phyloP scores from a whole-genome alignment of 1,139 yeast genomes.

The Suhomyces terraborum region DNA sequence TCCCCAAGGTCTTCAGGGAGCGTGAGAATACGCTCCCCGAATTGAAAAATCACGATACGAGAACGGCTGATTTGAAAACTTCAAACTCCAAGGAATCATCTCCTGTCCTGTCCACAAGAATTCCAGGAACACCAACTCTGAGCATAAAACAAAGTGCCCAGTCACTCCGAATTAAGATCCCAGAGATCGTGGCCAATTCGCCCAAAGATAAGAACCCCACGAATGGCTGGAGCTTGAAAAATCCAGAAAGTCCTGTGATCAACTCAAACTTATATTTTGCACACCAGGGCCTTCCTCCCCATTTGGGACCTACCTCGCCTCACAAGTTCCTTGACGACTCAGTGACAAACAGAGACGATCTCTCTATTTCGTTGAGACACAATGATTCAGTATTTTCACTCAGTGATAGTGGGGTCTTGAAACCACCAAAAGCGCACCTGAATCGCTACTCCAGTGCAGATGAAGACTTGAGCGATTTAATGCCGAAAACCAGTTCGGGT shows the following conservation, averaged over 20 bases:
- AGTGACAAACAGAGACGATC: slow-evolving; percentile 21
- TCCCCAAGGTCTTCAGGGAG: background rate
- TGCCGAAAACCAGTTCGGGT: slow-evolving; percentile 2
- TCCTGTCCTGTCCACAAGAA: background rate
- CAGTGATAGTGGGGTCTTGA: slow-evolving; percentile 21
- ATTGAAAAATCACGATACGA: background rate
- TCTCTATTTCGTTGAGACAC: slow-evolving; percentile 44
- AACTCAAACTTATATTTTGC: slow-evolving; percentile 52
- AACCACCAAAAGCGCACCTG: slow-evolving; percentile 29
- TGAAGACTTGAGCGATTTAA: slow-evolving; percentile 14
- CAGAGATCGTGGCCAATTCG: slow-evolving; percentile 13
- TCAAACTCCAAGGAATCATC: slow-evolving; percentile 2
- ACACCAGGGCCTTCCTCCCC: slow-evolving; percentile 60
- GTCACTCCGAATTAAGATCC: slow-evolving; percentile 12
- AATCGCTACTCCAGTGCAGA: slow-evolving; percentile 17
- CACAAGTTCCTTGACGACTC: slow-evolving; percentile 16
- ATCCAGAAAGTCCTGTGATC: slow-evolving; percentile 33
- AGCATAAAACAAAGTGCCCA: slow-evolving; percentile 14
- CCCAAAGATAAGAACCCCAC: slow-evolving; percentile 6
- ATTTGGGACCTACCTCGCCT: slow-evolving; percentile 26
- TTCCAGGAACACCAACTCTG: slow-evolving; percentile 11
- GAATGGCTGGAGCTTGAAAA: background rate
- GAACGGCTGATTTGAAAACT: background rate
- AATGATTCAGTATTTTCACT: slow-evolving; percentile 44
- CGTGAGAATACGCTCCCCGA: background rate